Base-by-base conservation (phyloP, 495 filamentous ascomycete species). In the Lophiotrema nucula region DNA sequence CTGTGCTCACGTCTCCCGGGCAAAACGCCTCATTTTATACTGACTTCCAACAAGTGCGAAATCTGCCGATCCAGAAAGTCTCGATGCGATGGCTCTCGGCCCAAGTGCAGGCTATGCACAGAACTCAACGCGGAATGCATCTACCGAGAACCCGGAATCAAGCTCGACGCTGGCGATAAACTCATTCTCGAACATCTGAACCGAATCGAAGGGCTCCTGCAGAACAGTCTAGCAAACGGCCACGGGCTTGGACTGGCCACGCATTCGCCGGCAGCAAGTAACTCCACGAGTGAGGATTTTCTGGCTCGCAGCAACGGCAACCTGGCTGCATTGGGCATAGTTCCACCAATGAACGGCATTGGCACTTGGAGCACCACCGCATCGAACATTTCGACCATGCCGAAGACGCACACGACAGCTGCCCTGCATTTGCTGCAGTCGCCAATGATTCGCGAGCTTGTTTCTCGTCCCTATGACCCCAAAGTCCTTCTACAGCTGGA, bases 51-150 rank as follows among this genome's bases (percentile, higher is more conserved):
- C 15, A 44, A 90, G 84, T 92, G 88, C 74, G 88, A 92, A 69
- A 88, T 92, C 50, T 92, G 88, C 66, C 87, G 88, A 25, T 86
- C 88, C 33, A 80, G 88, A 55, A 92, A 92, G 70, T 90, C 88
- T 47, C 79, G 87, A 68, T 92, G 88, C 69, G 88, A 91, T 67
- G 88, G 88, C n/a, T 85, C 80, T 6, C 84, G 88, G 54, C 88
- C 88, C 13, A 90, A 89, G 70, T 92, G 88, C 69, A 84, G 87
- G 70, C 83, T 92, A 16, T 92, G 88, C 71, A 84, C 84, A 15
- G 88, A 91, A 68, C 76, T 92, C 37, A 85, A 88, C 57, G 88
- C 86, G 15, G 88, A 91, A 56, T 92, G 88, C 69, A 79, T 89
- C 55, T 92, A 92, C 67, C 80, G 88, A 42, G 88, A 92, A 70